These are phyloP conservation scores for Aureobasidium mangrovei DNA, from an alignment of 2,329 filamentous ascomycete species.

Conservation along the genomic window DNA sequence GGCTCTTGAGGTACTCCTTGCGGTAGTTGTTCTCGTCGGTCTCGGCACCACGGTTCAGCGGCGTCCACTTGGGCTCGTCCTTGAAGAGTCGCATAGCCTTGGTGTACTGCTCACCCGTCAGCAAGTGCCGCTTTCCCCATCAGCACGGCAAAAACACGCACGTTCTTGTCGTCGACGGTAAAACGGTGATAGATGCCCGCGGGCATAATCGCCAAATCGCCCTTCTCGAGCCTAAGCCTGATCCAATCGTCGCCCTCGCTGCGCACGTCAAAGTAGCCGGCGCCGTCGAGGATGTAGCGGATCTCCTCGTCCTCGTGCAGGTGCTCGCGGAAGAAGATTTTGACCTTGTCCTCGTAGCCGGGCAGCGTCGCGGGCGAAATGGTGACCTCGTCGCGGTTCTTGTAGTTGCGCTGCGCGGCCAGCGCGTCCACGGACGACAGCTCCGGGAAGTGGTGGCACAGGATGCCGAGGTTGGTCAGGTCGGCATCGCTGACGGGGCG, in stretches of 20 bases:
- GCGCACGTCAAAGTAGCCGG: slow-evolving; percentile 89
- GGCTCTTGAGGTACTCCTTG: slow-evolving; percentile 59
- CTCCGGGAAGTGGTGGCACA: slow-evolving; percentile 62
- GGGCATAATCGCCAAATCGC: slow-evolving; percentile 86
- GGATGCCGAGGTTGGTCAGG: slow-evolving; percentile 67
- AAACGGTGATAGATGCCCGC: slow-evolving; percentile 96
- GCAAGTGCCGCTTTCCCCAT: background rate
- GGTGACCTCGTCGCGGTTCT: slow-evolving; percentile 87
- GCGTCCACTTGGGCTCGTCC: slow-evolving; percentile 97
- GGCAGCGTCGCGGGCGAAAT: slow-evolving; percentile 80
- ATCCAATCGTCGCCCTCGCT: slow-evolving; percentile 81
- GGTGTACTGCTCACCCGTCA: slow-evolving; percentile 57
- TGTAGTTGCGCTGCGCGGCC: slow-evolving; percentile 69
- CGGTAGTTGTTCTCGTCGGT: slow-evolving; percentile 72
- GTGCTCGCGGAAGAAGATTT: slow-evolving; percentile 89
- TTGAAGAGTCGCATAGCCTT: slow-evolving; percentile 96
- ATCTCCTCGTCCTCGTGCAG: slow-evolving; percentile 99
- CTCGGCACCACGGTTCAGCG: slow-evolving; percentile 69
- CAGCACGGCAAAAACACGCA: slow-evolving; percentile 41
- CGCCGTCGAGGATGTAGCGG: slow-evolving; percentile 79
- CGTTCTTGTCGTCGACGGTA: slow-evolving; percentile 85
- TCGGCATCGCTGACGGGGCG: slow-evolving; percentile 55
- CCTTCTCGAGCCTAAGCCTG: slow-evolving; percentile 72
- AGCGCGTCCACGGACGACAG: slow-evolving; percentile 63
- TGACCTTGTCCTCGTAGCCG: slow-evolving; percentile 86